Conservation (phyloP, 495 filamentous ascomycete genomes). For the Hypomontagnella monticulosa region DNA sequence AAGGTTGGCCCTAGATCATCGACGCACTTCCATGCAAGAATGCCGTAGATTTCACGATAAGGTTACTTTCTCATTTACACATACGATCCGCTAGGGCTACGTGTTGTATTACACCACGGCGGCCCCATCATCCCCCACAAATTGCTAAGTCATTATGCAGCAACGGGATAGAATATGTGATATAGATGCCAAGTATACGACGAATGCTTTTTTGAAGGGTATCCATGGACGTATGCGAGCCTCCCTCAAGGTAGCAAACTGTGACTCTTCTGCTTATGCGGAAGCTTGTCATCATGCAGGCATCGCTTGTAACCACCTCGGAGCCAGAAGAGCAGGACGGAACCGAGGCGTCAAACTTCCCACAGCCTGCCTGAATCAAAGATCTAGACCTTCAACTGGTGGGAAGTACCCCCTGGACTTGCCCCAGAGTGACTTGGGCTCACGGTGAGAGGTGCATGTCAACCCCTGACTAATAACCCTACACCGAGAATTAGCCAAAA, state of each 20-base stretch:
- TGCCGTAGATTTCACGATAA: conserved; percentile 16
- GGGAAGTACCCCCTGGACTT: background rate
- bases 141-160: background rate
- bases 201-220: too few species aligned
- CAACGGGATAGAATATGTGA: background rate
- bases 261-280: conserved; percentile 6
- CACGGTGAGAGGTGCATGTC: conserved; percentile 6
- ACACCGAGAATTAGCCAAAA: conserved; percentile 19
- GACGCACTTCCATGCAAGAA: conserved; percentile 14
- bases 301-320: too few species aligned
- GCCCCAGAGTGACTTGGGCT: background rate
- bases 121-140: background rate
- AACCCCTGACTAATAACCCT: conserved; percentile 9
- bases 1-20: conserved; percentile 5
- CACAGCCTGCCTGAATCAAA: too few species aligned
- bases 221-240: background rate
- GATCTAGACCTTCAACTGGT: too few species aligned
- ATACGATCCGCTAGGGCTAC: background rate
- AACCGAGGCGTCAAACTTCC: too few species aligned
- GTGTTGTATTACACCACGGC: conserved; percentile 8
- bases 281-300: conserved; percentile 3
- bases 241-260: background rate
- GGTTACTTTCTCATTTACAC: conserved; percentile 16
- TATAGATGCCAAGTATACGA: background rate
- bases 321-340: too few species aligned